phyloP scores from a whole-genome alignment of 176 grass and related monocot genomes.

The Stipa capillata region DNA sequence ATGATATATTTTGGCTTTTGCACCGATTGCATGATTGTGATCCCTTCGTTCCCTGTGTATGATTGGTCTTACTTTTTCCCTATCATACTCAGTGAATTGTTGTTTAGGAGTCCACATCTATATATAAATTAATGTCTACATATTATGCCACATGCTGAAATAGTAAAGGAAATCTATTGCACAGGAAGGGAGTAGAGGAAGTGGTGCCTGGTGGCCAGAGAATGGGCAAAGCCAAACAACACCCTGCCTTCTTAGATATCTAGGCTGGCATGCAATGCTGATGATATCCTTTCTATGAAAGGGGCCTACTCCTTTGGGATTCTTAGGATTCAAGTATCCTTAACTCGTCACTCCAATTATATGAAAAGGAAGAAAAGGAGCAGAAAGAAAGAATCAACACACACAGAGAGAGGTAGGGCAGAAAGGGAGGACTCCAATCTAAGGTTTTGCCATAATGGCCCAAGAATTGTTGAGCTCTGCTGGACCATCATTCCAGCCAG shows the following conservation, averaged over 20 bases:
- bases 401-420: conserved; percentile 42
- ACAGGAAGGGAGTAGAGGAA: conserved; percentile 11
- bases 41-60: conserved; percentile 7
- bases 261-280: conserved; percentile 52
- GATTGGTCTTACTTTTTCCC: conserved; percentile 14
- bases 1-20: conserved; percentile 27
- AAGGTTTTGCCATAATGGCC: conserved; percentile 64
- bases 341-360: conserved; percentile 36
- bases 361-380: conserved; percentile 25
- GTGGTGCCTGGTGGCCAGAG: conserved; percentile 23
- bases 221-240: conserved; percentile 39
- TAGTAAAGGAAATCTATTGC: conserved; percentile 34
- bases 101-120: conserved; percentile 28
- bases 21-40: conserved; percentile 21
- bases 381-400: background rate
- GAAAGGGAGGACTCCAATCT: conserved; percentile 36
- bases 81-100: background rate
- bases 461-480: conserved; percentile 65
- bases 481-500: conserved; percentile 84
- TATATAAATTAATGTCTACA: conserved; percentile 16
- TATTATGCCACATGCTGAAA: conserved; percentile 41
- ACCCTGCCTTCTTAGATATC: conserved; percentile 59
- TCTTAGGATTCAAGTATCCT: conserved; percentile 51
- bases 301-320: conserved; percentile 45
- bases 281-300: conserved; percentile 49